Percentiles rank a stretch among this genome's conserved stretches.
phyloP scores from a whole-genome alignment of 306 rosid species.

The Prunus davidiana region DNA sequence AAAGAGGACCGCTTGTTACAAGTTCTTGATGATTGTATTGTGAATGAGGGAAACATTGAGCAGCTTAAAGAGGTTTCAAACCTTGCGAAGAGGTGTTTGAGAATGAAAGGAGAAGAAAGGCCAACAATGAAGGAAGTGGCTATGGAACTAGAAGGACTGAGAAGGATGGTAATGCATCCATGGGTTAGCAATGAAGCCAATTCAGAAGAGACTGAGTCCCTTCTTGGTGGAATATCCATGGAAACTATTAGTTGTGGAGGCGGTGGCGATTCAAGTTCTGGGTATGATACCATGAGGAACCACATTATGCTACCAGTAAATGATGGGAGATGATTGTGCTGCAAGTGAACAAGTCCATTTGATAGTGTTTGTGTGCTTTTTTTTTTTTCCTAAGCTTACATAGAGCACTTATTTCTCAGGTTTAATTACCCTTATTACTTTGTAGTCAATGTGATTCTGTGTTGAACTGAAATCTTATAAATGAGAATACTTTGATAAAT shows the following conservation, averaged over 20 bases:
- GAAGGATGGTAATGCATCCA: conserved; percentile 9
- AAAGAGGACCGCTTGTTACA: conserved; percentile 30
- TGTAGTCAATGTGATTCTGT: no score
- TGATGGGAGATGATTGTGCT: background rate
- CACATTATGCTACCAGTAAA: background rate
- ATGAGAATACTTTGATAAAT: no score
- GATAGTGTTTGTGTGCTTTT: no score
- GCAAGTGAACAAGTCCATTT: no score
- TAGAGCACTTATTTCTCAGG: no score
- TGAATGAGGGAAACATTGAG: conserved; percentile 14
- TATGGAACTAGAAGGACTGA: conserved; percentile 39
- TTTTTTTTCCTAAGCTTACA: no score
- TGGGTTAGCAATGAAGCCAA: background rate
- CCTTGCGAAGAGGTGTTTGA: conserved; percentile 32
- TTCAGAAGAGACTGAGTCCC: conserved; percentile 13
- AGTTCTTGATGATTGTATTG: conserved; percentile 32
- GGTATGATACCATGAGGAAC: conserved; percentile 1
- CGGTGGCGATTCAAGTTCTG: background rate
- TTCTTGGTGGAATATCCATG: conserved; percentile 1
- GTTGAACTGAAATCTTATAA: no score
- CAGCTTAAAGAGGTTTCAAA: conserved; percentile 35
- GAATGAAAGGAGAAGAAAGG: conserved; percentile 45
- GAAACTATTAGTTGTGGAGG: background rate
- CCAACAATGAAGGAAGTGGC: conserved; percentile 60
- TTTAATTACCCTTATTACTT: no score